A percentile compares a stretch with the other conserved stretches of the same genome.
These are phyloP conservation scores for Fusarium lyarnte DNA, from an alignment of 2,329 filamentous ascomycete genomes.

Conservation along the genomic window DNA sequence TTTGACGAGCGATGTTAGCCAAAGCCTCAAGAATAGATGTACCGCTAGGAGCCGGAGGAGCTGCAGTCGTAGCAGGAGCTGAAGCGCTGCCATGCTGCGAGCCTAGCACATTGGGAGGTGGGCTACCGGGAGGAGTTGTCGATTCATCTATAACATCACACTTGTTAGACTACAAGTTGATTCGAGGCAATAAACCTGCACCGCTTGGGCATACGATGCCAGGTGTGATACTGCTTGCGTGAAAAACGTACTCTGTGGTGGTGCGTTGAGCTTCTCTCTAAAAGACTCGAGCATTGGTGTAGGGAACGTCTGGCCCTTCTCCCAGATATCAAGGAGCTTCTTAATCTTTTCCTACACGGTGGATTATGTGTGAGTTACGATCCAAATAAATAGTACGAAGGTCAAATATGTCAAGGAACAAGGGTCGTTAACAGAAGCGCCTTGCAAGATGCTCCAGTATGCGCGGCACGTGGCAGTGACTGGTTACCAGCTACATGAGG, in stretches of 20 bases:
- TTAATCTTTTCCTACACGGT: slow-evolving; percentile 86
- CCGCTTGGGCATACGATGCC: background rate
- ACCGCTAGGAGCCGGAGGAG: slow-evolving; percentile 55
- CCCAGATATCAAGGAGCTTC: slow-evolving; percentile 98
- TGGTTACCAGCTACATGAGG: slow-evolving; percentile 36
- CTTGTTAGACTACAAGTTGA: slow-evolving; percentile 51
- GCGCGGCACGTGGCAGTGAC: slow-evolving; percentile 23
- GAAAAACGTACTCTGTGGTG: slow-evolving; percentile 69
- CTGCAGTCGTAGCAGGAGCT: slow-evolving; percentile 13
- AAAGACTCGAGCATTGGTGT: slow-evolving; percentile 80
- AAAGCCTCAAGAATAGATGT: slow-evolving; percentile 79
- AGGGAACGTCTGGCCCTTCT: slow-evolving; percentile 93
- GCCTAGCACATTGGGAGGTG: slow-evolving; percentile 58
- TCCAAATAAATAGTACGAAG: slow-evolving; percentile 35
- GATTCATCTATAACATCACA: slow-evolving; percentile 65
- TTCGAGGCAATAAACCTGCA: background rate
- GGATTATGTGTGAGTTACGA: slow-evolving; percentile 53
- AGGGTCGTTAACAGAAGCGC: slow-evolving; percentile 8
- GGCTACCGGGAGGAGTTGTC: slow-evolving; percentile 76
- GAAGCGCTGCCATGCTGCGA: slow-evolving; percentile 47
- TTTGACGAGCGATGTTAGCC: slow-evolving; percentile 83
- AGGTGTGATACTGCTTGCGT: background rate
- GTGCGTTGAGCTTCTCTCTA: slow-evolving; percentile 79
- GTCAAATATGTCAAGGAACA: slow-evolving; percentile 32
- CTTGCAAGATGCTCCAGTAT: slow-evolving; percentile 23